A percentile compares a stretch with the other conserved stretches of the same genome.
These are phyloP conservation scores for Trichoderma sp. DNA, from an alignment of 2,329 filamentous ascomycete genomes.

Conservation along the genomic window DNA sequence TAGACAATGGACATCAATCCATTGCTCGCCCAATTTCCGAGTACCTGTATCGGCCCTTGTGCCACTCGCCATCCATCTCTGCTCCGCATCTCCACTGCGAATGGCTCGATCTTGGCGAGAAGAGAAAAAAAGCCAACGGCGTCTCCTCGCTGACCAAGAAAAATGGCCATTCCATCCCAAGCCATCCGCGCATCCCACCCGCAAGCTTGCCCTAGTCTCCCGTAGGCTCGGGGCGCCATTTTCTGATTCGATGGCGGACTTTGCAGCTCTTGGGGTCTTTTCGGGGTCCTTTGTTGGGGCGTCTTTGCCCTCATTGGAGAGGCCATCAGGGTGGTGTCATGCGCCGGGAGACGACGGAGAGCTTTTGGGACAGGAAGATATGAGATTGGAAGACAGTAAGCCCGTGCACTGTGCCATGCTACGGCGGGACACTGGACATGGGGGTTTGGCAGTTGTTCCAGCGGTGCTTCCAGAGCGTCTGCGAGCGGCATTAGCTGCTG, in stretches of 20 bases:
- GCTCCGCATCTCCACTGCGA: slow-evolving; percentile 18
- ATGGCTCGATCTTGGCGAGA: slow-evolving; percentile 13
- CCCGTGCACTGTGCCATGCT: neutral
- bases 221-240: neutral
- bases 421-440: neutral
- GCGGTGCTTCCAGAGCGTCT: neutral
- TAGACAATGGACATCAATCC: too few relatives aligned
- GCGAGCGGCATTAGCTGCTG: neutral
- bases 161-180: neutral
- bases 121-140: too few relatives aligned
- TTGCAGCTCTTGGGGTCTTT: neutral
- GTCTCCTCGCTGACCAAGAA: neutral
- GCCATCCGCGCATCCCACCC: neutral
- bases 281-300: neutral
- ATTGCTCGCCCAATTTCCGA: neutral
- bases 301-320: neutral
- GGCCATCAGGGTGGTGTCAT: slow-evolving; percentile 10
- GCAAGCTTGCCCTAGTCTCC: neutral
- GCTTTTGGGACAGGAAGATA: too few relatives aligned
- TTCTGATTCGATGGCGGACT: neutral
- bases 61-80: neutral
- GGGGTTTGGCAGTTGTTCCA: neutral
- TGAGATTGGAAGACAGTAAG: neutral
- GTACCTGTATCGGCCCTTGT: slow-evolving; percentile 11
- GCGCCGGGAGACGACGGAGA: slow-evolving; percentile 12